Evolutionary conservation across 2,329 filamentous ascomycete genomes (phyloP), one percentile per base, ranked within the genome.

Genomic region (Neocatenulostroma microsporum): DNA sequence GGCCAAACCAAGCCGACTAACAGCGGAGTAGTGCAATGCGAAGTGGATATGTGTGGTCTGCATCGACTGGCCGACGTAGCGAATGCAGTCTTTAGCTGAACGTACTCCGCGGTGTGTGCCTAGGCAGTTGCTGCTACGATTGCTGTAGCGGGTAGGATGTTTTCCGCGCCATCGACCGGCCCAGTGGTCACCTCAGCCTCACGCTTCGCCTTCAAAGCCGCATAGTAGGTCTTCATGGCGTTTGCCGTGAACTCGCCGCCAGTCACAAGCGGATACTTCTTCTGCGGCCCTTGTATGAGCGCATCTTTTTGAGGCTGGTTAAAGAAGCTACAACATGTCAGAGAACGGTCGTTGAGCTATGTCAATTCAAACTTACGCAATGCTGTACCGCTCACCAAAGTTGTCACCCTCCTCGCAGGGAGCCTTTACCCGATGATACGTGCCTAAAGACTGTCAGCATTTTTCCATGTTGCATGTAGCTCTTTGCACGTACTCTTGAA

Each of bases 401-500:
- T 70, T 76, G 27, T 69, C 64, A 18, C 36, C 64, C 0, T 63
- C 62, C 46, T 78, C 72, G 20, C 58, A 65, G 0, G 76, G 75
- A 2, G 74, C 73, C 57, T 76, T 76, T 39, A 80, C 76, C 3
- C 76, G 68, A n/a, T 24, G 23, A n/a, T 8, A 24, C n/a, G 23
- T 24, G 23, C 23, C 23, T 24, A n/a, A n/a, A n/a, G n/a, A 24
- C 23, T 24, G 23, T 24, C n/a, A 24, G 23, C n/a, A n/a, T n/a
- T n/a, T n/a, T n/a, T n/a, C n/a, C n/a, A n/a, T n/a, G n/a, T n/a
- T n/a, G n/a, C 9, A n/a, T n/a, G 23, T 8, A n/a, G 8, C 9
- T 24, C 9, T 56, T 81, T 77, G 35, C 78, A 75, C 0, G 76
- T 79, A 28, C 69, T 75, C 58, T 80, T 80, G 62, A 80, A 80